These are phyloP conservation scores for Fusarium oligoseptatum DNA, from an alignment of 2,329 filamentous ascomycete species.

Conservation along the genomic window DNA sequence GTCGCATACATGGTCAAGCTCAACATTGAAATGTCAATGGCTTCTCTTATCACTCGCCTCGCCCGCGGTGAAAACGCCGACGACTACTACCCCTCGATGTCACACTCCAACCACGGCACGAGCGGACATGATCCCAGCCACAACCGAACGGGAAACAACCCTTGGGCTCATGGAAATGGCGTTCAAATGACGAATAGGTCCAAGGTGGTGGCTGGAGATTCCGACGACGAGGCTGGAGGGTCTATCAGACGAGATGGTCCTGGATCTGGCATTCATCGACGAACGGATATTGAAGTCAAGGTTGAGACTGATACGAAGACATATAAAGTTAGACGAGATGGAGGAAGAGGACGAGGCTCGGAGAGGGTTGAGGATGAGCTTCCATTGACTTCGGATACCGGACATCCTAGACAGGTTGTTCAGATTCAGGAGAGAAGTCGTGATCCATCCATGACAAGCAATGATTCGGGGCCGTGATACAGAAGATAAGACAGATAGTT, in stretches of 20 bases:
- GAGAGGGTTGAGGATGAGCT: conserved; percentile 32
- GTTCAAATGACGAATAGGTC: conserved; percentile 38
- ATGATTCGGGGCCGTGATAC: neutral
- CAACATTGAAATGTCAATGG: conserved; percentile 68
- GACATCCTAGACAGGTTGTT: conserved; percentile 35
- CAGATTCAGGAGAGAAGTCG: conserved; percentile 23
- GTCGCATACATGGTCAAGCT: conserved; percentile 66
- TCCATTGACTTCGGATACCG: conserved; percentile 38
- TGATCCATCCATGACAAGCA: conserved; percentile 20
- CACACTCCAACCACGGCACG: conserved; percentile 30
- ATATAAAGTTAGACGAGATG: conserved; percentile 12
- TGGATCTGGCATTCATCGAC: conserved; percentile 34
- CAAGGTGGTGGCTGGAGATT: conserved; percentile 38
- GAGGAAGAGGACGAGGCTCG: neutral
- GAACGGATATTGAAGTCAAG: conserved; percentile 41
- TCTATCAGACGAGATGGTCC: neutral
- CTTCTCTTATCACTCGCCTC: conserved; percentile 62
- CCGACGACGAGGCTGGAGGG: conserved; percentile 26
- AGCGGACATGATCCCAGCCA: conserved; percentile 6
- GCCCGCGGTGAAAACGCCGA: conserved; percentile 36
- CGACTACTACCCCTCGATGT: conserved; percentile 37
- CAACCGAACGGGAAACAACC: conserved; percentile 13
- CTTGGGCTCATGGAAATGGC: conserved; percentile 28
- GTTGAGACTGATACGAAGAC: conserved; percentile 27
- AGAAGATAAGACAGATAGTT: neutral